Evolutionary conservation across 805 yeast genomes (phyloP), one percentile per base, ranked within the genome.

Genomic region (Monosporozyma unispora): DNA sequence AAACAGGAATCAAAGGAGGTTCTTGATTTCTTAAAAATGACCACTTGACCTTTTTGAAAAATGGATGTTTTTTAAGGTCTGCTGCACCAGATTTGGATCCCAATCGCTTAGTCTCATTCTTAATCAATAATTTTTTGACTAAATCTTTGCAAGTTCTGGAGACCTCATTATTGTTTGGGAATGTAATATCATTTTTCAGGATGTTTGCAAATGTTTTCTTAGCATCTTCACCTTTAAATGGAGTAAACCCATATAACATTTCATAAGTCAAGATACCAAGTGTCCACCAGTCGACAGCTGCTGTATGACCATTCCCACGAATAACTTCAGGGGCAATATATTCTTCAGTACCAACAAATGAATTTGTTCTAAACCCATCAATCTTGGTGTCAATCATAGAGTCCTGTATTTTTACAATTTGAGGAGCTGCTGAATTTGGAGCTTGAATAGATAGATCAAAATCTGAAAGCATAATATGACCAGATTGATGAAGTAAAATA

Each of bases 211-310:
- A 93, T 0, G 99, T 93, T 57, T 82, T 82, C 60, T 89, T 89
- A 41, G 98, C 76, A 55, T 83, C 88, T 33, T 79, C 73, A 6
- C 99, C 99, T 69, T 93, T 93, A 70, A 91, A 93, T 1, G 99
- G 99, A 0, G 99, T 93, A 8, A 88, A 85, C 1, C 98, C 98
- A 66, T 80, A 90, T 21, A 93, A 70, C 99, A 93, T 93, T 63
- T 93, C 99, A 67, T 81, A 95, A 22, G 89, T 72, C 59, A 93
- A 75, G 19, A 93, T 89, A 3, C 99, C 99, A 55, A 93, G 71
- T 0, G 99, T 93, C 99, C 99, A 93, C 99, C 99, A 93, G 67
- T 93, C 99, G 16, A 93, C 99, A 0, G 98, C 96, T 7, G 91
- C 84, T 0, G 98, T 91, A 60, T 93, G 99, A 1, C 99, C 99